phyloP scores from a whole-genome alignment of 345 rosid genomes.

The Trapa bicornis region DNA sequence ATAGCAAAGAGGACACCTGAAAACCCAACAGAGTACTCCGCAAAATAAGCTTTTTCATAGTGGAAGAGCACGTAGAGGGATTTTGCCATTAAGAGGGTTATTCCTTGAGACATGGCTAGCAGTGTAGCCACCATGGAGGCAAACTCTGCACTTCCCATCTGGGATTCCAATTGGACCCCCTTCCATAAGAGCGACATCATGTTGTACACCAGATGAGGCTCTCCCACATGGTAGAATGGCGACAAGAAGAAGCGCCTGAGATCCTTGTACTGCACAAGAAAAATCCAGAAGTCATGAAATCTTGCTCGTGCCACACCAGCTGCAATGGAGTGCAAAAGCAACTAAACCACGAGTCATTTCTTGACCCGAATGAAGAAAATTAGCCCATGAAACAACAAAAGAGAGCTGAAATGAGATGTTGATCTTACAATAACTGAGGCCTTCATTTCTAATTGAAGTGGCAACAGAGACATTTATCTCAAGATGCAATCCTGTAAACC shows the following conservation, averaged over 20 bases:
- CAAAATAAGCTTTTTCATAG: constrained; percentile 46
- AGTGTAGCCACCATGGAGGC: constrained; percentile 60
- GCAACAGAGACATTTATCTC: not conserved
- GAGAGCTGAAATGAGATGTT: not conserved
- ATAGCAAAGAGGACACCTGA: constrained; percentile 88
- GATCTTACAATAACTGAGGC: not conserved
- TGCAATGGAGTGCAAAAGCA: not conserved
- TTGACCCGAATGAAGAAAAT: not conserved
- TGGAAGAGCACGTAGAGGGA: constrained; percentile 49
- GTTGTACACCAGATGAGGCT: constrained; percentile 77
- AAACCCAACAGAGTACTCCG: constrained; percentile 67
- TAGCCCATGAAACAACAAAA: not conserved
- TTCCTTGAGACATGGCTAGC: constrained; percentile 80
- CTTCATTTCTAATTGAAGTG: not conserved
- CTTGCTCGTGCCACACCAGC: not conserved
- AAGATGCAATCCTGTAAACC: not conserved
- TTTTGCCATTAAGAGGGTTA: constrained; percentile 59
- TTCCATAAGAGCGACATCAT: constrained; percentile 94
- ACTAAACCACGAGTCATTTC: not conserved
- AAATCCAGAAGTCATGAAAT: not conserved
- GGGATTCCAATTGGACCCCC: constrained; percentile 71
- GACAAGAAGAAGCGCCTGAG: constrained; percentile 71
- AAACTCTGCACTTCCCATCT: constrained; percentile 83
- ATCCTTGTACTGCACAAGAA: constrained; percentile 50
- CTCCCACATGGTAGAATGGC: constrained; percentile 71